Evolutionary conservation across 2,329 filamentous ascomycete species (phyloP).

Genomic region (Hypocrella siamensis): DNA sequence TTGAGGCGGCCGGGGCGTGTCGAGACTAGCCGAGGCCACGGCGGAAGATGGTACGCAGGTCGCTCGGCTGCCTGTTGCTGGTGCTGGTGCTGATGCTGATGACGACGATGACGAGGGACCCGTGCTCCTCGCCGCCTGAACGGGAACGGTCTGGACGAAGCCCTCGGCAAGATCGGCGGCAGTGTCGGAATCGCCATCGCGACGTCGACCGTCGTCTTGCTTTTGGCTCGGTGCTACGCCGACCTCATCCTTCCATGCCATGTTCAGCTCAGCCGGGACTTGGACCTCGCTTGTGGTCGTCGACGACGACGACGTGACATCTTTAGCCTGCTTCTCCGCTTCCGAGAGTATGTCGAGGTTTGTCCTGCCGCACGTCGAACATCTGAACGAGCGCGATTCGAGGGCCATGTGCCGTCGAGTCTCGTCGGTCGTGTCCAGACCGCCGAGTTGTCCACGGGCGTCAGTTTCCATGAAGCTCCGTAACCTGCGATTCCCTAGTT

Average conservation of each 20-base stretch:
- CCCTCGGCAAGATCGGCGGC: slow-evolving; percentile 36
- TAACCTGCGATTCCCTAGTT: slow-evolving; percentile 34
- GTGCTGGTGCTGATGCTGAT: no score
- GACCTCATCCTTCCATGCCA: slow-evolving; percentile 64
- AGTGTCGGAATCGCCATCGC: background rate
- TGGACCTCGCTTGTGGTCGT: slow-evolving; percentile 28
- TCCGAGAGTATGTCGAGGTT: slow-evolving; percentile 64
- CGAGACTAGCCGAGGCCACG: no score
- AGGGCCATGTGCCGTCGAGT: slow-evolving; percentile 54
- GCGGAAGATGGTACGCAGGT: no score
- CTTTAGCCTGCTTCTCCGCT: slow-evolving; percentile 41
- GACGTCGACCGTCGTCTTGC: slow-evolving; percentile 19
- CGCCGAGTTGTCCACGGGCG: slow-evolving; percentile 75
- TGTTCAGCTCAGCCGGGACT: slow-evolving; percentile 38
- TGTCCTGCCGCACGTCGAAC: slow-evolving; percentile 50
- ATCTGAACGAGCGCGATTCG: slow-evolving; percentile 51
- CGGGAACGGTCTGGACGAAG: slow-evolving; percentile 35
- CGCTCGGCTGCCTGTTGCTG: no score
- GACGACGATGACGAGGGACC: no score
- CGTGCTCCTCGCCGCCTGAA: no score
- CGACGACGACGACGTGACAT: slow-evolving; percentile 14
- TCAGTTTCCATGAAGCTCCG: slow-evolving; percentile 89
- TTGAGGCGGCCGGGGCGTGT: no score
- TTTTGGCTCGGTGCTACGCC: background rate
- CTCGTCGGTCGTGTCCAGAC: slow-evolving; percentile 58